A percentile compares a stretch with the other conserved stretches of the same genome.
Conservation (phyloP, 2,329 filamentous ascomycete species). For the Talaromyces sp. region DNA sequence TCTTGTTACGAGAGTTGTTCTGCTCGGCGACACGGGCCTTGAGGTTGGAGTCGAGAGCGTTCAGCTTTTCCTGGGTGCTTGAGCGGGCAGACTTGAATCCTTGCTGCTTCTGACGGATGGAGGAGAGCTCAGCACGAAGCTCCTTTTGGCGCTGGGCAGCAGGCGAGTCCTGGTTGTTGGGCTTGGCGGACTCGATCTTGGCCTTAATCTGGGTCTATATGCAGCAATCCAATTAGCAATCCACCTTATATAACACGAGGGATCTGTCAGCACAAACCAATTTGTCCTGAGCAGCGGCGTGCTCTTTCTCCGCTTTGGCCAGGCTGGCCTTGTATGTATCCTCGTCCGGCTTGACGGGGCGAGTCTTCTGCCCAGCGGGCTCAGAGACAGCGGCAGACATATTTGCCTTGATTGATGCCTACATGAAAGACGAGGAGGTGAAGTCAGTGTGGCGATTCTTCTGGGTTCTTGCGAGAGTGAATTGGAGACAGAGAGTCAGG, state of each 20-base stretch:
- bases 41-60: constrained; percentile 82
- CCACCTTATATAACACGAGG: constrained; percentile 3
- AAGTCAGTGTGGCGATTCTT: neutral
- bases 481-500: neutral
- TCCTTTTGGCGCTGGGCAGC: constrained; percentile 78
- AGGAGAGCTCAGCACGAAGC: constrained; percentile 72
- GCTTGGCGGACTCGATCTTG: constrained; percentile 78
- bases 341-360: constrained; percentile 84
- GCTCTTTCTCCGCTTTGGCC: constrained; percentile 78
- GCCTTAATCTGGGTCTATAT: constrained; percentile 81
- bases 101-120: constrained; percentile 82
- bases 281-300: constrained; percentile 69
- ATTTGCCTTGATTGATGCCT: constrained; percentile 6
- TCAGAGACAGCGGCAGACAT: constrained; percentile 14
- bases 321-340: constrained; percentile 74
- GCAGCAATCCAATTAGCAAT: neutral
- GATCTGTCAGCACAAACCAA: constrained; percentile 44
- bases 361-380: constrained; percentile 42
- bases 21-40: constrained; percentile 81
- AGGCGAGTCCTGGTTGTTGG: constrained; percentile 77
- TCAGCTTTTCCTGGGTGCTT: constrained; percentile 81
- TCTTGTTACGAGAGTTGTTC: constrained; percentile 74
- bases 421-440: neutral
- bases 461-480: neutral
- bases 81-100: constrained; percentile 77